A percentile compares a stretch with the other conserved stretches of the same genome.
phyloP scores from a whole-genome alignment of 169 alveolate genomes.

The Eimeria praecox region DNA sequence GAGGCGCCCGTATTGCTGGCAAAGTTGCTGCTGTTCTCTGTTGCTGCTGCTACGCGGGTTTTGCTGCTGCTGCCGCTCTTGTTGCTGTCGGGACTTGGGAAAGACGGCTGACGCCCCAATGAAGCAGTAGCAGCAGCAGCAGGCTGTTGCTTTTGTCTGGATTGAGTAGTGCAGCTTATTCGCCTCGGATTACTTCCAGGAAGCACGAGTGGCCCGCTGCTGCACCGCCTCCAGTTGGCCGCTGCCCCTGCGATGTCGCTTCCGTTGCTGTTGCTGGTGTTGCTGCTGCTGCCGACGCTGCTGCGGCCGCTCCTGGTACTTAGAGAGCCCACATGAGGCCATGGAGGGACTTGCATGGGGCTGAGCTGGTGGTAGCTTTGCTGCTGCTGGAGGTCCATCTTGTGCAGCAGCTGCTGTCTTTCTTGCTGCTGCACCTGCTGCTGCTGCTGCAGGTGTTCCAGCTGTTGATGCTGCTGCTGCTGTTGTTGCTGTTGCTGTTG shows the following conservation, averaged over 20 bases:
- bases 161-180: neutral
- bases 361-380: neutral
- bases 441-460: neutral
- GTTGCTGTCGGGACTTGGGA: constrained; percentile 61
- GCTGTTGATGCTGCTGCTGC: constrained; percentile 34
- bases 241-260: constrained; percentile 21
- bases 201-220: constrained; percentile 55
- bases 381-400: constrained; percentile 14
- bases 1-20: constrained; percentile 40
- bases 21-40: neutral
- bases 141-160: neutral
- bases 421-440: constrained; percentile 7
- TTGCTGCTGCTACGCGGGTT: constrained; percentile 3
- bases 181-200: constrained; percentile 70
- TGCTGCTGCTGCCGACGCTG: constrained; percentile 58
- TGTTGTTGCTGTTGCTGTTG: constrained; percentile 1
- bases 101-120: constrained; percentile 13
- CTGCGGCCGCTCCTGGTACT: constrained; percentile 34
- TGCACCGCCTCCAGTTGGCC: constrained; percentile 49
- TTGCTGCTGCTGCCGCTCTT: constrained; percentile 42
- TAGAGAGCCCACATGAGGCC: constrained; percentile 9
- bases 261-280: constrained; percentile 54
- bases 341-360: neutral
- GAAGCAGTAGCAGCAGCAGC: constrained; percentile 40
- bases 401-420: constrained; percentile 31